These are phyloP conservation scores for Trypanosoma brucei DNA, from an alignment of 208 protist genomes.

Conservation along the genomic window DNA sequence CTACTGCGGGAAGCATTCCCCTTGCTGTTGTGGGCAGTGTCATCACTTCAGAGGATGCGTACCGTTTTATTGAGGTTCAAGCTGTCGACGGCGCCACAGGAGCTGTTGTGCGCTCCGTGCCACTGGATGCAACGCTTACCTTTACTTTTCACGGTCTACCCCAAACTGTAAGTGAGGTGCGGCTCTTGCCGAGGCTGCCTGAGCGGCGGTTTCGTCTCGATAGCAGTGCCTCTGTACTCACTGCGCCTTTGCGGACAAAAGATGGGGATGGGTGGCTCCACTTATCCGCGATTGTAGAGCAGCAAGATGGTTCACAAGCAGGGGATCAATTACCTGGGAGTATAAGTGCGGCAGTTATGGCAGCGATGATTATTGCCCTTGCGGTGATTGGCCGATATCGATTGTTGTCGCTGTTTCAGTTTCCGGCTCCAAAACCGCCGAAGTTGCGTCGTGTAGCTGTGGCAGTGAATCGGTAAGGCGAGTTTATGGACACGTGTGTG, in stretches of 20 bases:
- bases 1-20: neutral
- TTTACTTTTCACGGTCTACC: constrained; percentile 62
- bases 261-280: constrained; percentile 28
- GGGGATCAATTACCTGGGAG: constrained; percentile 18
- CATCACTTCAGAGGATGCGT: constrained; percentile 26
- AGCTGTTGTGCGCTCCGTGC: constrained; percentile 45
- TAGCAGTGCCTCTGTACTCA: constrained; percentile 32
- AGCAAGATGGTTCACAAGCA: neutral
- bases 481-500: no score
- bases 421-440: constrained; percentile 32
- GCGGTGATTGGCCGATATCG: constrained; percentile 33
- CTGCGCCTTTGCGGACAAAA: constrained; percentile 20
- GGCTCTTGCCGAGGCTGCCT: constrained; percentile 41
- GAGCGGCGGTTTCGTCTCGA: constrained; percentile 33
- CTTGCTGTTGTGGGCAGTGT: constrained; percentile 54
- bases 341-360: constrained; percentile 19
- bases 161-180: constrained; percentile 30
- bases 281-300: constrained; percentile 23
- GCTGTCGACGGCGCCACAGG: constrained; percentile 50
- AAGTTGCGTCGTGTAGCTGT: constrained; percentile 45
- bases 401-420: constrained; percentile 30
- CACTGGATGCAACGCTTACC: constrained; percentile 49
- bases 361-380: constrained; percentile 22
- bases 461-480: constrained; percentile 6
- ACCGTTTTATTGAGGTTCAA: constrained; percentile 53